Evolutionary conservation across 1,139 yeast species (phyloP).

Genomic region (Insectozyma bohioensis): DNA sequence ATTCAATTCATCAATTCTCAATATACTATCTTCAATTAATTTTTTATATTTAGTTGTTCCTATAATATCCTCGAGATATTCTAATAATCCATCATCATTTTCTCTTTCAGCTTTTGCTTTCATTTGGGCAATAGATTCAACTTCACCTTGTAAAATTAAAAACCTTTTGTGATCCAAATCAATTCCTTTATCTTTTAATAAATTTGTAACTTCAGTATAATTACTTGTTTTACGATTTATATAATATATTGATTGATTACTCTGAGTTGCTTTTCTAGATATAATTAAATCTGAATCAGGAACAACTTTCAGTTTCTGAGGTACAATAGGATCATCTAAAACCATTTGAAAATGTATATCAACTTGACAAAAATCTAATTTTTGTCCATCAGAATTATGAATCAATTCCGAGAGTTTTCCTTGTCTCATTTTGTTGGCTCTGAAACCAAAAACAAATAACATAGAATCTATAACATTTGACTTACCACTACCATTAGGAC

Average conservation of each 20-base stretch:
- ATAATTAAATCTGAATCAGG: constrained; percentile 65
- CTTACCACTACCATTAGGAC: constrained; percentile 98
- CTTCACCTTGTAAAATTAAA: constrained; percentile 95
- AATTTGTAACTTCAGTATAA: constrained; percentile 76
- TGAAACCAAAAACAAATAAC: constrained; percentile 93
- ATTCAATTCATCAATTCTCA: constrained; percentile 66
- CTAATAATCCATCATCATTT: constrained; percentile 89
- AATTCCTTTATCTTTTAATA: constrained; percentile 81
- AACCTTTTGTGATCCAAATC: constrained; percentile 95
- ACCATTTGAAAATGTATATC: constrained; percentile 90
- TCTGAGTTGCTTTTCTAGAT: constrained; percentile 75
- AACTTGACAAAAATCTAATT: constrained; percentile 77
- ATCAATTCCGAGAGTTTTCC: constrained; percentile 87
- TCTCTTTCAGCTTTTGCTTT: constrained; percentile 94
- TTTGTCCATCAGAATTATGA: constrained; percentile 70
- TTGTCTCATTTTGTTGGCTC: constrained; percentile 97
- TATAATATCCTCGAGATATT: constrained; percentile 92
- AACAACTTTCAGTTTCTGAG: constrained; percentile 38
- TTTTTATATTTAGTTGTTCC: constrained; percentile 87
- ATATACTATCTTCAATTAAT: constrained; percentile 64
- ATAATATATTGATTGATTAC: constrained; percentile 76
- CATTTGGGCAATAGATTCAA: constrained; percentile 98
- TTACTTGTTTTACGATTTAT: constrained; percentile 69
- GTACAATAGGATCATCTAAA: constrained; percentile 51
- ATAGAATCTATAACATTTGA: constrained; percentile 96